These are phyloP conservation scores for Fusarium sublunatum DNA, from an alignment of 2,329 filamentous ascomycete genomes.

Conservation along the genomic window DNA sequence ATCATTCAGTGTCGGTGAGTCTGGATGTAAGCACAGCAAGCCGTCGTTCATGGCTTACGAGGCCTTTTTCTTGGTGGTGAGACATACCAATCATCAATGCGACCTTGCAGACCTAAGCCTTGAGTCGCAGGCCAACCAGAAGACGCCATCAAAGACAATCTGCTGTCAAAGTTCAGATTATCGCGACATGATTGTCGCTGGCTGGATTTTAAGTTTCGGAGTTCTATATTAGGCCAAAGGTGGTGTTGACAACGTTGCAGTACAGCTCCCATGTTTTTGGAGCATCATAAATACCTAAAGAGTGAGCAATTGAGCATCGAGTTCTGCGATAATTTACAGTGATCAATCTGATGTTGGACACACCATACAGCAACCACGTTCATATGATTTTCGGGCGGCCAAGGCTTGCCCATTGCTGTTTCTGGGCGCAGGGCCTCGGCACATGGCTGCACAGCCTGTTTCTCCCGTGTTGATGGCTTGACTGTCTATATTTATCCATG, in stretches of 20 bases:
- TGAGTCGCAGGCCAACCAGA: constrained; percentile 1
- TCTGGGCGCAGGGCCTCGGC: neutral
- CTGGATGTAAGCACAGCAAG: neutral
- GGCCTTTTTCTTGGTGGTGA: constrained; percentile 21
- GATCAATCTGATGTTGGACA: neutral
- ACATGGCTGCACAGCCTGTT: constrained; percentile 19
- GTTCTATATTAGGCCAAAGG: constrained; percentile 3
- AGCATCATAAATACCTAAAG: neutral
- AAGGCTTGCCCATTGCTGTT: constrained; percentile 1
- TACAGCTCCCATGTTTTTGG: neutral
- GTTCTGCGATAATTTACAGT: neutral
- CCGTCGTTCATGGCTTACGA: constrained; percentile 11
- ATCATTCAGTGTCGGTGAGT: neutral
- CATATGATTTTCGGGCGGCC: neutral
- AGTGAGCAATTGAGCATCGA: neutral
- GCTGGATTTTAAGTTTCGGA: constrained; percentile 9
- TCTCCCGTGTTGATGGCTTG: constrained; percentile 23
- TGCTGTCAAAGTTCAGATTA: constrained; percentile 25
- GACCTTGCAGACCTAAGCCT: constrained; percentile 14
- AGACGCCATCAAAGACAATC: constrained; percentile 13
- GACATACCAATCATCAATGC: constrained; percentile 35
- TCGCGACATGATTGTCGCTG: constrained; percentile 8
- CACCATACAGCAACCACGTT: neutral
- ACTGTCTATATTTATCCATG: constrained; percentile 34
- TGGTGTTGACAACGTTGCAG: constrained; percentile 13